Conservation (phyloP, 495 filamentous ascomycete genomes). For the Chaetomium fimeti region DNA sequence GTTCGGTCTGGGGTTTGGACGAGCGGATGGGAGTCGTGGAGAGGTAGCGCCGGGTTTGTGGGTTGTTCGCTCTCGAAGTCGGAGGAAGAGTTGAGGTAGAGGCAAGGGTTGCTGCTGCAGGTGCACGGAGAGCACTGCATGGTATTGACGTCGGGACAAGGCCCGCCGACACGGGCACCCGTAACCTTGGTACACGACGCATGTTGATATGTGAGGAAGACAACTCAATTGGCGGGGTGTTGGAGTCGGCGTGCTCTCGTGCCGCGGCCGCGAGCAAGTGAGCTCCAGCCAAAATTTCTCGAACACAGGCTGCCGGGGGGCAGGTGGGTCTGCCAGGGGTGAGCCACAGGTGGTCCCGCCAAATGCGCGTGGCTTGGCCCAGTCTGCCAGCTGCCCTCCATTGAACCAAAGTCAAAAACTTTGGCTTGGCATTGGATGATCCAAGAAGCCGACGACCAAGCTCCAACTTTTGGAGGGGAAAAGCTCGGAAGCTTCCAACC, state of each 20-base stretch:
- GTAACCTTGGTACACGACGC: conserved; percentile 36
- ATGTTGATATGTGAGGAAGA: conserved; percentile 19
- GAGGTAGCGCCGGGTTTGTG: conserved; percentile 27
- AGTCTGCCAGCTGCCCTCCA: neutral
- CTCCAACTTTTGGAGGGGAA: conserved; percentile 9
- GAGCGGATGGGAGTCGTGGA: conserved; percentile 16
- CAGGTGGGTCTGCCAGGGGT: conserved; percentile 9
- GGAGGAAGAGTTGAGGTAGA: conserved; percentile 3
- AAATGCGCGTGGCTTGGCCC: neutral
- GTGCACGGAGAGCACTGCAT: conserved; percentile 21
- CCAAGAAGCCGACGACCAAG: conserved; percentile 26
- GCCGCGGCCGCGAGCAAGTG: conserved; percentile 7
- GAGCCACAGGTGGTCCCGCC: conserved; percentile 16
- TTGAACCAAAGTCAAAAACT: conserved; percentile 27
- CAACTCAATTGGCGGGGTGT: conserved; percentile 20
- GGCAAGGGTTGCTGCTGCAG: conserved; percentile 15
- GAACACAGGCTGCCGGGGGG: neutral
- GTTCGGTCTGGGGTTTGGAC: neutral
- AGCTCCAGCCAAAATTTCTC: conserved; percentile 28
- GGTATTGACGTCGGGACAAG: conserved; percentile 25
- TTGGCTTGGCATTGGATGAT: conserved; percentile 32
- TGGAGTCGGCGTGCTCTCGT: conserved; percentile 3
- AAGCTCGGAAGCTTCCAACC: conserved; percentile 22
- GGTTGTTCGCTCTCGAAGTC: neutral
- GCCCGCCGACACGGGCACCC: conserved; percentile 26